These are phyloP conservation scores for Cephaloascus fragrans DNA, from an alignment of 805 yeast species.

Conservation along the genomic window DNA sequence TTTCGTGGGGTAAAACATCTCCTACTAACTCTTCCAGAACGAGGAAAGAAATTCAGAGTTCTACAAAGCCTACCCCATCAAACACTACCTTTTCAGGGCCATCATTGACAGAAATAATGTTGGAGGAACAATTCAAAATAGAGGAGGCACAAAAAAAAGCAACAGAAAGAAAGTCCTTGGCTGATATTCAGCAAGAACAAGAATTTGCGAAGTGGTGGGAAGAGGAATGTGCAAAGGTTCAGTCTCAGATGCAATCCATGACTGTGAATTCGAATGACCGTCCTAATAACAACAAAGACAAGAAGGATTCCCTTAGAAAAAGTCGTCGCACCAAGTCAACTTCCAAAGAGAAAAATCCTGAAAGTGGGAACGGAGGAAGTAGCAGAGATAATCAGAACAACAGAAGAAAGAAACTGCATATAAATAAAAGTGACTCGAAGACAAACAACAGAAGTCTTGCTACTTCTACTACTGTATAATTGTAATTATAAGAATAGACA, in stretches of 20 bases:
- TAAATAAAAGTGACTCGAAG: too few relatives aligned
- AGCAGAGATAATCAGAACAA: too few relatives aligned
- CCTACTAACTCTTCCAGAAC: not conserved
- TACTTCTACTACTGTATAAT: too few relatives aligned
- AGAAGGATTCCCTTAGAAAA: too few relatives aligned
- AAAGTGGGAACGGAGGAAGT: too few relatives aligned
- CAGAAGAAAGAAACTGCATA: too few relatives aligned
- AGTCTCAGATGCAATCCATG: constrained; percentile 19
- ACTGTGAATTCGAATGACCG: not conserved
- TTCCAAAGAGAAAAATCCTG: too few relatives aligned
- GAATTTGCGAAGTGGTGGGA: constrained; percentile 88
- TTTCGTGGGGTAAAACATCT: not conserved
- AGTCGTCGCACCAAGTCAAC: too few relatives aligned
- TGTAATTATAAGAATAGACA: too few relatives aligned
- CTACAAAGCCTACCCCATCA: not conserved
- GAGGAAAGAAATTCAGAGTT: too few relatives aligned
- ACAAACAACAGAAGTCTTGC: too few relatives aligned
- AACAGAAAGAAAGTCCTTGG: constrained; percentile 33
- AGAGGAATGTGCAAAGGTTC: constrained; percentile 62
- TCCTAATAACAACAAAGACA: constrained; percentile 1
- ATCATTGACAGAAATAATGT: constrained; percentile 33
- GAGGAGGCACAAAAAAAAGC: constrained; percentile 19
- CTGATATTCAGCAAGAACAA: constrained; percentile 72
- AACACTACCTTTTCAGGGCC: constrained; percentile 8
- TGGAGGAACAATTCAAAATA: constrained; percentile 32